Evolutionary conservation across 257 asterid genomes (phyloP), one percentile per base, ranked within the genome.

Genomic region (Galeopsis tetrahit): DNA sequence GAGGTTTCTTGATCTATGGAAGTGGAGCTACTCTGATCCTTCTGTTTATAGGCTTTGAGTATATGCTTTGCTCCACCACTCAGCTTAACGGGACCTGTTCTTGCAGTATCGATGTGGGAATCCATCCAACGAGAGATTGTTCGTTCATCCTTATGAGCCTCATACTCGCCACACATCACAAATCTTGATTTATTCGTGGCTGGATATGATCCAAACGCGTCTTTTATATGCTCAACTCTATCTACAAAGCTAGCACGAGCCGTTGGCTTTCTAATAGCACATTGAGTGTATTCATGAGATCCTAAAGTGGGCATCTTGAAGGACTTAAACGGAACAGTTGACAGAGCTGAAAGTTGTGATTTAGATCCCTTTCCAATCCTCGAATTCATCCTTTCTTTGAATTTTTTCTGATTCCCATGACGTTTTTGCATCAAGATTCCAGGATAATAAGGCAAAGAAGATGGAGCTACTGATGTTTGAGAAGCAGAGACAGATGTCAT

Each of bases 31-130:
- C 10, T 66, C 39, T 63, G 80, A 76, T 81, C 87, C 43, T 70
- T 66, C 33, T 72, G 75, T 31, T 66, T 85, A 68, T 70, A 78
- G 39, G 86, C 72, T 66, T 79, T 84, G 51, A 81, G 80, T 61
- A 81, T 60, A 32, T 84, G 87, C 77, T 75, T 84, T 56, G 82
- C 71, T 61, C 85, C 88, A 38, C 81, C 83, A 15, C 83, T 69
- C 15, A 82, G 75, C 69, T 78, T 85, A 51, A 82, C 6, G 33
- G 88, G 79, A 28, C 82, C 85, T 44, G 79, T 75, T 63, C 80
- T 69, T 38, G 75, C 71, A 66, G 68, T 36, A 55, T 82, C 75
- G 5, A n/a, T 58, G 58, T 48, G 60, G 39, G 75, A 63, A 69
- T 68, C 69, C 43, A 44, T 60, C 68, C 48, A 57, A 36, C 68